Evolutionary conservation across 192 early-diverging fungal genomes (phyloP).

Genomic region (Dissophora globulifera): DNA sequence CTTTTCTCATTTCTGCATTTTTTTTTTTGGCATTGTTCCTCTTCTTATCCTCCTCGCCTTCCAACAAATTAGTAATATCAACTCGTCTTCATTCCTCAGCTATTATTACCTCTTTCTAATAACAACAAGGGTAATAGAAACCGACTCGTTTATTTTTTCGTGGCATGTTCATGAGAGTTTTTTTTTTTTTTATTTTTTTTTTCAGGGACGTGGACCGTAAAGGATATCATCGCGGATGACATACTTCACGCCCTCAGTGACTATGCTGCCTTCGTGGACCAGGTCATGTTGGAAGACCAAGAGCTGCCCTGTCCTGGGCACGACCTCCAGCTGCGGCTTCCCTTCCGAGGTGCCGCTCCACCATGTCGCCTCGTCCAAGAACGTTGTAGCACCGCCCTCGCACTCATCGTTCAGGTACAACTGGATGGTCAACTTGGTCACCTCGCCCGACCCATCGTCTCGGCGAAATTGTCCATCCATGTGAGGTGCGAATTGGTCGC

Average conservation of each 20-base stretch:
- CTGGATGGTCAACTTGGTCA: constrained; percentile 55
- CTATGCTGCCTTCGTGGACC: constrained; percentile 56
- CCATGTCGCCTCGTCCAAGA: constrained; percentile 29
- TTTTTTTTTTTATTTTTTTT: background rate
- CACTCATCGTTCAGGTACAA: constrained; percentile 60
- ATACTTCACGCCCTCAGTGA: constrained; percentile 57
- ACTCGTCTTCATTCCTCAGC: too few relatives aligned
- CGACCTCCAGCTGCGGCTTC: constrained; percentile 23
- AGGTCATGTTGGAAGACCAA: constrained; percentile 56
- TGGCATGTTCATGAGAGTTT: too few relatives aligned
- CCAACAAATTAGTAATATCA: too few relatives aligned
- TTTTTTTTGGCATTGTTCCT: background rate
- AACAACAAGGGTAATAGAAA: background rate
- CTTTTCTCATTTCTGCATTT: background rate
- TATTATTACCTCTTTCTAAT: too few relatives aligned
- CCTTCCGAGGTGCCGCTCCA: constrained; percentile 4
- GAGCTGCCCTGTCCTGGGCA: constrained; percentile 35
- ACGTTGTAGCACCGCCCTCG: constrained; percentile 57
- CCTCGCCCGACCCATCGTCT: constrained; percentile 42
- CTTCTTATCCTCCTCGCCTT: too few relatives aligned
- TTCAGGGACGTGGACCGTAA: constrained; percentile 27
- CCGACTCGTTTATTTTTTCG: too few relatives aligned
- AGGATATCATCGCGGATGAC: constrained; percentile 58
- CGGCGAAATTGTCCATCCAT: constrained; percentile 53
- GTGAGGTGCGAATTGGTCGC: constrained; percentile 45